Evolutionary conservation across 345 rosid genomes (phyloP).

Genomic region (Cardamine occulta): DNA sequence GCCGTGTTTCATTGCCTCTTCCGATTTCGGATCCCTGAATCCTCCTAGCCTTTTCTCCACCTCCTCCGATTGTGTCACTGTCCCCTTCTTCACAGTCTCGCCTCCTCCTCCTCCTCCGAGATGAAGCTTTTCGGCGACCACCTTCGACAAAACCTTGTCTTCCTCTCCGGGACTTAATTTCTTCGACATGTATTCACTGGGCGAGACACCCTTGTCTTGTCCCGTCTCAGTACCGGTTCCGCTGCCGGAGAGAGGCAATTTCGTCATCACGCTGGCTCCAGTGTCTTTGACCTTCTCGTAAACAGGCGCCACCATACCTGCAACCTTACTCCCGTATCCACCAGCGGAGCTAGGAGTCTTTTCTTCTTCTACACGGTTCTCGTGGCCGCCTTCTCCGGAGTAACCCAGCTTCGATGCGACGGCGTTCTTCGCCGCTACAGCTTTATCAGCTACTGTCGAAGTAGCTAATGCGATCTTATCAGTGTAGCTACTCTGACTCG

Average conservation of each 20-base stretch:
- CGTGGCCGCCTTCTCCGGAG: slow-evolving; percentile 36
- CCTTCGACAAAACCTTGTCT: slow-evolving; percentile 66
- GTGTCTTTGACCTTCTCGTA: slow-evolving; percentile 55
- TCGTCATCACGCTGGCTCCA: slow-evolving; percentile 45
- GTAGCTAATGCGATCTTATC: slow-evolving; percentile 55
- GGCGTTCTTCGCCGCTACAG: slow-evolving; percentile 50
- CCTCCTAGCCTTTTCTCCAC: slow-evolving; percentile 53
- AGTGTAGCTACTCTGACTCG: slow-evolving; percentile 49
- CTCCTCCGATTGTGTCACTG: slow-evolving; percentile 63
- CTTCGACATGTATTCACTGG: slow-evolving; percentile 57
- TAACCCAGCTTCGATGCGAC: slow-evolving; percentile 71
- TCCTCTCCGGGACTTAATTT: slow-evolving; percentile 80
- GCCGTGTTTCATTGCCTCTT: slow-evolving; percentile 30
- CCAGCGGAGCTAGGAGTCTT: slow-evolving; percentile 29
- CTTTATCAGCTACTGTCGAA: slow-evolving; percentile 53
- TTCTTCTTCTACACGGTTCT: neutral
- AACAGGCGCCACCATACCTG: slow-evolving; percentile 51
- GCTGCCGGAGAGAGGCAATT: slow-evolving; percentile 38
- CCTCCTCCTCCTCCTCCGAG: slow-evolving; percentile 40
- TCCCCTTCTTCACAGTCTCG: slow-evolving; percentile 38
- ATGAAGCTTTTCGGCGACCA: slow-evolving; percentile 55
- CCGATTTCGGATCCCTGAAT: slow-evolving; percentile 34
- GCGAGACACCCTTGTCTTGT: slow-evolving; percentile 58
- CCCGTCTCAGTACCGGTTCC: slow-evolving; percentile 10
- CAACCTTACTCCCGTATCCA: slow-evolving; percentile 54